Percentiles rank a stretch among this genome's conserved stretches.
Evolutionary conservation across 2,329 filamentous ascomycete species (phyloP).

Genomic region (Emergomyces africanus): DNA sequence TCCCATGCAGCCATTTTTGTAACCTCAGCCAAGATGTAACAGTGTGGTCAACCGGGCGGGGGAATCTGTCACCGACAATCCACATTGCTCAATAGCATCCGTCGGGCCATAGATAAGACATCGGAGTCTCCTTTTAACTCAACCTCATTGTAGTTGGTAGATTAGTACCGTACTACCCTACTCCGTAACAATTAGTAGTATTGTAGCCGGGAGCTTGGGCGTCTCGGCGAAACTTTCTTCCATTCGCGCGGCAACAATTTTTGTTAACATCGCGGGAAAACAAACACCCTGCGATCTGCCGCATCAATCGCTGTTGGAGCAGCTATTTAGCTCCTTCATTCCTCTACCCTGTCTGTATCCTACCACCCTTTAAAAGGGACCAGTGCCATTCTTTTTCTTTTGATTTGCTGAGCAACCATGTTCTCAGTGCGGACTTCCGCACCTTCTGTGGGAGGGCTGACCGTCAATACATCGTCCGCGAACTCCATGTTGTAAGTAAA

Average conservation of each 20-base stretch:
- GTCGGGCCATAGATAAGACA: not conserved
- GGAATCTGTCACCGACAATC: not conserved
- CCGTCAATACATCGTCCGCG: conserved; percentile 10
- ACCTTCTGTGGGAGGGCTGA: conserved; percentile 8
- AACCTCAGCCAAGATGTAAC: not conserved
- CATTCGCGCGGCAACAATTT: not conserved
- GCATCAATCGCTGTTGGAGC: not conserved
- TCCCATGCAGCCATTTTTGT: too few relatives aligned
- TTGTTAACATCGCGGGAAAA: not conserved
- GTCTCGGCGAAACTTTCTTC: conserved; percentile 1
- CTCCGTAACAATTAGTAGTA: too few relatives aligned
- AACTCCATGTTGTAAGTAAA: conserved; percentile 13
- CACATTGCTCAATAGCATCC: not conserved
- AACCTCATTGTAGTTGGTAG: too few relatives aligned
- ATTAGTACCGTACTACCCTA: too few relatives aligned
- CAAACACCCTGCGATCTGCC: not conserved
- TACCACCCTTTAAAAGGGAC: not conserved
- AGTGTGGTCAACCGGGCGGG: not conserved
- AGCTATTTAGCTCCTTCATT: not conserved
- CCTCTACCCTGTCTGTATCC: not conserved
- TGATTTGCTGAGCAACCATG: conserved; percentile 4
- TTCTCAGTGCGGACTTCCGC: conserved; percentile 8
- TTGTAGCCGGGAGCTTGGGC: too few relatives aligned
- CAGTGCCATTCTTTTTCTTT: not conserved
- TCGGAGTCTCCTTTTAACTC: not conserved